phyloP scores from a whole-genome alignment of 345 rosid species.

The Conringia planisiliqua region DNA sequence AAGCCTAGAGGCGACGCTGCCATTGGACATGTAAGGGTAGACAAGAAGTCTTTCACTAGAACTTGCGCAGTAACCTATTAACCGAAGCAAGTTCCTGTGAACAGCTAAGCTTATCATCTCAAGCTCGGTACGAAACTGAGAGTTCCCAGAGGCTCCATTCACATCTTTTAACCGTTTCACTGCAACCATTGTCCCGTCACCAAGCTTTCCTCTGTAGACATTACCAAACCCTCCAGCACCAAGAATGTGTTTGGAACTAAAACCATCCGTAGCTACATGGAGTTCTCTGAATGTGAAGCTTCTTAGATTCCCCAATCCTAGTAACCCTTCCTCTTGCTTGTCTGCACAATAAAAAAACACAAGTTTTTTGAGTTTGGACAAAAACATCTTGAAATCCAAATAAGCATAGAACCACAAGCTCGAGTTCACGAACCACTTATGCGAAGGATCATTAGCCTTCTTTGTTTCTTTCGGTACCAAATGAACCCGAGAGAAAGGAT shows the following conservation, averaged over 20 bases:
- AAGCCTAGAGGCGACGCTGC: conserved; percentile 93
- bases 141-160: conserved; percentile 69
- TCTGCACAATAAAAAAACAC: conserved; percentile 39
- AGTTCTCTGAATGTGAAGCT: conserved; percentile 85
- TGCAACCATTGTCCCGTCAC: conserved; percentile 66
- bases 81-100: conserved; percentile 73
- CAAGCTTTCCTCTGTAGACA: conserved; percentile 89
- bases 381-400: background rate
- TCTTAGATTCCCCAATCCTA: conserved; percentile 74
- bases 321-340: conserved; percentile 62
- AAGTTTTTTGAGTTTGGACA: background rate
- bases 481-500: conserved; percentile 50
- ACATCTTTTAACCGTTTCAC: conserved; percentile 83
- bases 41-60: conserved; percentile 79
- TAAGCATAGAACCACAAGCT: background rate
- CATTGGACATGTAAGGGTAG: conserved; percentile 91
- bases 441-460: conserved; percentile 39
- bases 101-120: conserved; percentile 98
- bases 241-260: conserved; percentile 75
- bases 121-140: conserved; percentile 87
- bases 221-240: conserved; percentile 95
- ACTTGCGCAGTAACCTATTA: conserved; percentile 80
- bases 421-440: conserved; percentile 47
- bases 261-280: conserved; percentile 72
- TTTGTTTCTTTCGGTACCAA: conserved; percentile 52